Conservation (phyloP, 1,139 yeast species). For the Candida sp. region DNA sequence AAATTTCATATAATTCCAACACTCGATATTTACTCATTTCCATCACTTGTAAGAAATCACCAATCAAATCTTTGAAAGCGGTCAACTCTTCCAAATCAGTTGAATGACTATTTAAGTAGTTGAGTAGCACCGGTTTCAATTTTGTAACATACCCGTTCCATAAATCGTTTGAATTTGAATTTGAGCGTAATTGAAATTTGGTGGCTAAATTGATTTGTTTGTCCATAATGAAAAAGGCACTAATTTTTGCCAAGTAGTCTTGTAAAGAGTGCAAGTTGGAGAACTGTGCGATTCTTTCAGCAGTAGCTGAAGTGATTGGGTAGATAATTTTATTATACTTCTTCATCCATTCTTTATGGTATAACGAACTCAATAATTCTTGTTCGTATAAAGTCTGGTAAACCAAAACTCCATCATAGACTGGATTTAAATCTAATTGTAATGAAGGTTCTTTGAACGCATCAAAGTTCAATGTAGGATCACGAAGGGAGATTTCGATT, state of each 20-base stretch:
- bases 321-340: conserved; percentile 72
- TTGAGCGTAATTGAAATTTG: conserved; percentile 50
- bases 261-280: conserved; percentile 29
- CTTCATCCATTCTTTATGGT: conserved; percentile 69
- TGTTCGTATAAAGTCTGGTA: conserved; percentile 70
- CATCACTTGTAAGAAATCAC: conserved; percentile 73
- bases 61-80: conserved; percentile 53
- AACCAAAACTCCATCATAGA: conserved; percentile 82
- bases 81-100: conserved; percentile 28
- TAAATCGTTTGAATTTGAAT: conserved; percentile 64
- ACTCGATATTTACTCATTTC: conserved; percentile 68
- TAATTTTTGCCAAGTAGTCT: conserved; percentile 57
- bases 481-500: conserved; percentile 72
- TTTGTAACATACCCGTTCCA: conserved; percentile 72
- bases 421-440: conserved; percentile 58
- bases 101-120: conserved; percentile 29
- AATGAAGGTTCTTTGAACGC: conserved; percentile 44
- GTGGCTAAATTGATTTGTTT: conserved; percentile 59
- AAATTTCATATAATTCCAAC: conserved; percentile 57
- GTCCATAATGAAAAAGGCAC: conserved; percentile 80
- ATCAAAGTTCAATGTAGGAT: conserved; percentile 44
- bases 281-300: conserved; percentile 19
- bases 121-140: conserved; percentile 51
- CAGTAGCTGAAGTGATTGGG: conserved; percentile 46
- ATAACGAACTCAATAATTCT: conserved; percentile 56